Base-by-base conservation (phyloP, 2,329 filamentous ascomycete species). In the Colletotrichum tabaci region DNA sequence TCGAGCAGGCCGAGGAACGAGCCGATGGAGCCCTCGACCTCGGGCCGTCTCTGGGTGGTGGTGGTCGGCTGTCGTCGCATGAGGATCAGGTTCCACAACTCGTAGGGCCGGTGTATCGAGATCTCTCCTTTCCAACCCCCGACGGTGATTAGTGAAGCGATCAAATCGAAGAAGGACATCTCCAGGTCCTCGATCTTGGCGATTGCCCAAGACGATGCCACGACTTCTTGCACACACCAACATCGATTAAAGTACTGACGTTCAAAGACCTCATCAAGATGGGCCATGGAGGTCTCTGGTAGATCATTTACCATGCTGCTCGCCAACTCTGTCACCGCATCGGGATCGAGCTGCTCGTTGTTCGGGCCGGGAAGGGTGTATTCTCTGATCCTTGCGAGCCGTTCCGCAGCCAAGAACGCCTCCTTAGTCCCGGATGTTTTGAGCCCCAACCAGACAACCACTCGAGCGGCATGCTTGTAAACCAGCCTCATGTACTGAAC, bases 401-500 rank as follows among this genome's bases (percentile, higher is more conserved):
- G 52, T 21, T 64, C 65, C 12, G 68, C 68, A 16, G 68, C 68
- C 26, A 50, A 35, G 35, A 71, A 69, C 16, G 68, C 65, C 26
- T 71, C 68, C 16, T 63, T 50, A 15, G 65, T 69, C 9, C 68
- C 68, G 2, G 26, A 12, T 4, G 68, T 63, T 38, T 71, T 71
- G 7, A 60, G 57, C 5, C 68, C 65, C 12, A 72, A 40, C 66
- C 70, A 72, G 15, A 65, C 66, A 30, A 65, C 30, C 30, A 72
- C 70, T 18, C 23, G 60, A 3, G 61, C 40, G 26, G 70, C 70
- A 35, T 71, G 30, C 26, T 65, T 72, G 2, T 71, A 72, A 10
- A 71, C 66, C 18, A 72, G 56, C n/a, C 60, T 56, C 66, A 72
- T 72, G 60, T 66, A 61, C 42, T 72, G 70, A 15, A 72, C 66